Conservation (phyloP, 1,139 yeast species). For the Yamadazyma atlantica region DNA sequence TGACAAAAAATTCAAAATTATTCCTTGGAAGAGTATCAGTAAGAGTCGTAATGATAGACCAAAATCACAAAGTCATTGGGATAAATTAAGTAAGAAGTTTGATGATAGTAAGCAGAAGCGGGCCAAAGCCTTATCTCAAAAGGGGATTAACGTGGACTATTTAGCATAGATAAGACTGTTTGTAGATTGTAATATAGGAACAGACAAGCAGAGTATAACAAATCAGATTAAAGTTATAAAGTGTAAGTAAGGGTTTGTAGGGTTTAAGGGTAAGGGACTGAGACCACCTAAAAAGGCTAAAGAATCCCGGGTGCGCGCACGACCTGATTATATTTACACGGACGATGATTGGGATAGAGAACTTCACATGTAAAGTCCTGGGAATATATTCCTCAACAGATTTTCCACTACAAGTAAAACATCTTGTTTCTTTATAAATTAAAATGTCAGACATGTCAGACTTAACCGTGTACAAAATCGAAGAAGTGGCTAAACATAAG, state of each 20-base stretch:
- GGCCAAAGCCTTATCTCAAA: constrained; percentile 46
- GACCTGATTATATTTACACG: constrained; percentile 7
- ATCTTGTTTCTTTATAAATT: background rate
- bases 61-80: constrained; percentile 61
- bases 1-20: constrained; percentile 55
- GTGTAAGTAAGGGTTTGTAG: no score
- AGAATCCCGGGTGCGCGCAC: constrained; percentile 5
- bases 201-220: no score
- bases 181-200: no score
- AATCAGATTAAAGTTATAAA: no score
- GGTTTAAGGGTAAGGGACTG: no score
- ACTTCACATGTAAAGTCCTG: constrained; percentile 8
- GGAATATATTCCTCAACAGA: background rate
- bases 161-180: no score
- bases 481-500: constrained; percentile 78
- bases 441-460: constrained; percentile 4
- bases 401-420: no score
- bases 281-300: background rate
- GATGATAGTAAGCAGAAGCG: constrained; percentile 44
- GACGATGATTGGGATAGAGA: constrained; percentile 8
- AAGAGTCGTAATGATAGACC: constrained; percentile 56
- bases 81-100: constrained; percentile 43
- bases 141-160: constrained; percentile 54
- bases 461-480: constrained; percentile 34
- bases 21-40: constrained; percentile 62